Evolutionary conservation across 176 grass and related monocot species (phyloP).

Genomic region (Phoenix dactylifera): DNA sequence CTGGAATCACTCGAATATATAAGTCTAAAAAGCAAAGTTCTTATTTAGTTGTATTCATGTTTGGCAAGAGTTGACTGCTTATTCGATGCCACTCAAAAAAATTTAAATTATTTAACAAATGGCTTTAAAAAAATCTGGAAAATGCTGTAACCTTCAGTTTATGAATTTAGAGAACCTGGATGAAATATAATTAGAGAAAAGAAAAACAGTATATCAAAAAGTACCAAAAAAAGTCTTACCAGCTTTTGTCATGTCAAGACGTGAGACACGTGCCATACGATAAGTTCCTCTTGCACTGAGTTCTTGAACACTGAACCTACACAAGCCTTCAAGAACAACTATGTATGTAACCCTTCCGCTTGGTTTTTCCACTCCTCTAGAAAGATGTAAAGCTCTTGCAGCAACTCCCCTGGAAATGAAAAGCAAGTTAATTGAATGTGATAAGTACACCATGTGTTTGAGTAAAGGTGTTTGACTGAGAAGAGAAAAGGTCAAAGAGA

Average conservation of each 20-base stretch:
- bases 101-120: too few relatives aligned
- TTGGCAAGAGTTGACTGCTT: too few relatives aligned
- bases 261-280: conserved; percentile 73
- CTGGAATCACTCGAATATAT: too few relatives aligned
- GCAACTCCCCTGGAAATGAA: conserved; percentile 71
- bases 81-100: too few relatives aligned
- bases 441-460: neutral
- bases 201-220: neutral
- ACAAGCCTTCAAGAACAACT: conserved; percentile 96
- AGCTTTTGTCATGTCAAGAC: conserved; percentile 88
- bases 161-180: too few relatives aligned
- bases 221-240: conserved; percentile 33
- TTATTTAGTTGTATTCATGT: too few relatives aligned
- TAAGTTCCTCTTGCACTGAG: conserved; percentile 80
- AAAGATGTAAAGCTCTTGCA: conserved; percentile 97
- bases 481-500: too few relatives aligned
- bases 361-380: conserved; percentile 96
- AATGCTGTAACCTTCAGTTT: too few relatives aligned
- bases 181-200: too few relatives aligned
- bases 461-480: too few relatives aligned
- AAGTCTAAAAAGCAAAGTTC: too few relatives aligned
- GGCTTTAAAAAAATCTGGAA: too few relatives aligned
- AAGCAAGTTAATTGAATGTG: conserved; percentile 1
- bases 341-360: conserved; percentile 92
- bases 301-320: conserved; percentile 91